A percentile compares a stretch with the other conserved stretches of the same genome.
Evolutionary conservation across 768 basidiomycete genomes (phyloP).

Genomic region (Sporobolomyces roseus): DNA sequence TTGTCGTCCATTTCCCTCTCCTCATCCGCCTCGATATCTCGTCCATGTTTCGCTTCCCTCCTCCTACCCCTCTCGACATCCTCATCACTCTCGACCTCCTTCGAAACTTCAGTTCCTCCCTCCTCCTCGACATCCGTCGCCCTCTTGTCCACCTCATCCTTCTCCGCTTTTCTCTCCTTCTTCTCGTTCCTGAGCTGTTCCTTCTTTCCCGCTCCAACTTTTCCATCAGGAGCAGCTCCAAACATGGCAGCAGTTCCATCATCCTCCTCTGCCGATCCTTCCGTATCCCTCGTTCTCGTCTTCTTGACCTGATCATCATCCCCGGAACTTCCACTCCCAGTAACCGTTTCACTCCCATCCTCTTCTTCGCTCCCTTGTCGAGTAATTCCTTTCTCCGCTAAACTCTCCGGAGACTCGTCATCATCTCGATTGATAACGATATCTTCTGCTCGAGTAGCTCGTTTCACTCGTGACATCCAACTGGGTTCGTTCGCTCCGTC

Average conservation of each 20-base stretch:
- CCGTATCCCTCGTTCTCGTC: constrained; percentile 3
- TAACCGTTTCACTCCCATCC: not conserved
- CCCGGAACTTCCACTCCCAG: not conserved
- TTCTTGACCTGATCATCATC: not conserved
- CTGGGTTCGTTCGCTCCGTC: constrained; percentile 61
- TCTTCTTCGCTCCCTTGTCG: not conserved
- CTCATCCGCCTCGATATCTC: not conserved
- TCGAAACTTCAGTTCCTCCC: constrained; percentile 21
- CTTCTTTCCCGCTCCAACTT: constrained; percentile 18
- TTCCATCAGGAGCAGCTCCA: constrained; percentile 21
- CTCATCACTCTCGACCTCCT: constrained; percentile 14
- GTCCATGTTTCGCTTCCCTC: constrained; percentile 5
- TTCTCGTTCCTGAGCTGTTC: constrained; percentile 3
- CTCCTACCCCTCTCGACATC: constrained; percentile 17
- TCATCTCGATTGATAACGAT: constrained; percentile 81
- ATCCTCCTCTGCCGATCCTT: constrained; percentile 17
- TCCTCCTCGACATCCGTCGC: constrained; percentile 21
- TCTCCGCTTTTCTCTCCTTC: constrained; percentile 6
- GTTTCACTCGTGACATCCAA: constrained; percentile 65
- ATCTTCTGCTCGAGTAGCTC: constrained; percentile 57
- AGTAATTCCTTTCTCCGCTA: constrained; percentile 42
- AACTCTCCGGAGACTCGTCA: constrained; percentile 57
- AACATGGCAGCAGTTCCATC: constrained; percentile 31
- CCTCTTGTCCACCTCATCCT: constrained; percentile 3
- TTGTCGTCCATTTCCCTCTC: constrained; percentile 31